Evolutionary conservation across 352 stramenopile genomes (phyloP), one percentile per base, ranked within the genome.

Genomic region (Salisapilia sapeloensis): DNA sequence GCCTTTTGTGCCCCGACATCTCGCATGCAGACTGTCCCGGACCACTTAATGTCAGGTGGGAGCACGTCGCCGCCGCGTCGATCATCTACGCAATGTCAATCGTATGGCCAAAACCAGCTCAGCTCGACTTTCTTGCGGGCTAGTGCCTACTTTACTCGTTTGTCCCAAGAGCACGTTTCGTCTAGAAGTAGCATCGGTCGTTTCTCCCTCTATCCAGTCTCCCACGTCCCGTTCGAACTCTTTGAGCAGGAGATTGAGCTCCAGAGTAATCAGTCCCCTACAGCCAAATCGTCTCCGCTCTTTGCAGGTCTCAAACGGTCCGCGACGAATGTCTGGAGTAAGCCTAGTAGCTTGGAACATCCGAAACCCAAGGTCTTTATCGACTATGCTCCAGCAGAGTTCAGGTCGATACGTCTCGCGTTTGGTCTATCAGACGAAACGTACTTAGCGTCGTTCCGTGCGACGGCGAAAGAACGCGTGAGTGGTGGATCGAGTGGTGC

Each of bases 201-300:
- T 4, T 75, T 59, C 29, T 79, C 65, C 12, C 39, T 79, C 16
- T 82, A 79, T 36, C 66, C 66, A 1, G 66, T 82, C 0, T 77
- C 66, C 6, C 66, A 82, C 30, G 66, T 82, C 3, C 66, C 66
- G 0, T 82, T 82, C 20, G 66, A 82, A 48, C 40, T 82, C 24
- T 82, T 82, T 46, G 62, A 82, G 29, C 52, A 74, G 10, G 66
- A 82, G 38, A 77, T 82, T 42, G 62, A 79, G 42, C 46, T 82
- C 4, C 50, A 79, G 21, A 77, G 55, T 23, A 53, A 57, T 10
- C 45, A 53, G 4, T 71, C 32, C 51, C n/a, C n/a, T n/a, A n/a
- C n/a, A n/a, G 50, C 15, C 2, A 56, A 40, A 33, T 44, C 32
- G 15, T 42, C 65, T 37, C 32, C 62, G 2, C 44, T 78, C 5